Conservation (phyloP, 305 asterid species). For the Fraxinus greggii region DNA sequence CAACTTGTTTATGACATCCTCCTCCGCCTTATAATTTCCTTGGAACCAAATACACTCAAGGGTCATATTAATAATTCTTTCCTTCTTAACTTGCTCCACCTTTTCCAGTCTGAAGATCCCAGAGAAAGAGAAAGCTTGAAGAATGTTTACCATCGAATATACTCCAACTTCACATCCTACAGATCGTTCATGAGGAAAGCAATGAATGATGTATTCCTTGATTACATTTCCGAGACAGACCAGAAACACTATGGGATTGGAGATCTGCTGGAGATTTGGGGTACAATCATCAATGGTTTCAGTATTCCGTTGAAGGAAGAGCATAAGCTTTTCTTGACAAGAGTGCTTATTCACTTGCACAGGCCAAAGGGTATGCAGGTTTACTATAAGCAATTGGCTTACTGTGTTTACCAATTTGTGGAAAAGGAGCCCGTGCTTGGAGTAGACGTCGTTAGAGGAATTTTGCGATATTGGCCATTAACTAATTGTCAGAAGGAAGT, state of each 20-base stretch:
- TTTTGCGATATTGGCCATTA: slow-evolving; percentile 66
- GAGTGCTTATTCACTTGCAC: slow-evolving; percentile 65
- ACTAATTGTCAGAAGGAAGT: slow-evolving; percentile 77
- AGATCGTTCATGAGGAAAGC: slow-evolving; percentile 76
- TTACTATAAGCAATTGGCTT: slow-evolving; percentile 66
- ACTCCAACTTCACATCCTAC: slow-evolving; percentile 47
- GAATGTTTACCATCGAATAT: slow-evolving; percentile 60
- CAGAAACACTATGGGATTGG: slow-evolving; percentile 65
- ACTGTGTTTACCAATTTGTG: slow-evolving; percentile 70
- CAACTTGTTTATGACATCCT: slow-evolving; percentile 67
- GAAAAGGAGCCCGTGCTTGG: slow-evolving; percentile 68
- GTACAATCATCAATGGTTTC: slow-evolving; percentile 72
- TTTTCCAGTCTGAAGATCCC: slow-evolving; percentile 66
- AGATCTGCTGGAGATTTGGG: slow-evolving; percentile 75
- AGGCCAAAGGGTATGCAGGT: slow-evolving; percentile 67
- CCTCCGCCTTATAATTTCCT: slow-evolving; percentile 34
- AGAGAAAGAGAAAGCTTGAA: slow-evolving; percentile 69
- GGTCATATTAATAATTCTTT: slow-evolving; percentile 43
- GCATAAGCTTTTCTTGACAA: slow-evolving; percentile 60
- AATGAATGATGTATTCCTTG: slow-evolving; percentile 64
- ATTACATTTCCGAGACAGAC: slow-evolving; percentile 50
- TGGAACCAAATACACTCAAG: slow-evolving; percentile 35
- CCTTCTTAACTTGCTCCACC: slow-evolving; percentile 49
- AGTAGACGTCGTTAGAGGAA: slow-evolving; percentile 48
- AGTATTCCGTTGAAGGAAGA: slow-evolving; percentile 72